Evolutionary conservation across 2,329 filamentous ascomycete genomes (phyloP), one percentile per base, ranked within the genome.

Genomic region (Botrytis pseudocinerea): DNA sequence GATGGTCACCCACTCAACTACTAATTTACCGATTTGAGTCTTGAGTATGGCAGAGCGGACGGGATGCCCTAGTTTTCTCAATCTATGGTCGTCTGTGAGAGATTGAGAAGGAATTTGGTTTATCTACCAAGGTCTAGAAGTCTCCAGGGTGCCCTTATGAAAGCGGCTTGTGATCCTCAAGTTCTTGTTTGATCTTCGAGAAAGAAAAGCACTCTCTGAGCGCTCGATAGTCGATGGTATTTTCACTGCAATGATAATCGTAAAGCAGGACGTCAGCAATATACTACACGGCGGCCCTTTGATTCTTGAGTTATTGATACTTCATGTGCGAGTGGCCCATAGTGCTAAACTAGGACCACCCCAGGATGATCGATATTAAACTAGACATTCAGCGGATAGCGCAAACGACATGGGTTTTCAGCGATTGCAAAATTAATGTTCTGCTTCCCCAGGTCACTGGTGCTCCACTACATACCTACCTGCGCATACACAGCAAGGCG

Each of bases 1-100:
- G 59, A 70, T 70, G 68, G 68, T 70, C 68, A 70, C 68, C 68
- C 68, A 70, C 68, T 70, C 59, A 70, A 70, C 54, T 70, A 70
- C 68, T 70, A 48, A 63, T 63, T 63, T 70, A 63, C 54, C 68
- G 68, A 70, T 70, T 63, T 61, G 59, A 60, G 51, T 40, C 68
- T 70, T 70, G 59, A 61, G 68, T 46, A 70, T 70, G 68, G 68
- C 68, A 70, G 68, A 70, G 68, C 68, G 68, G 68, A 70, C 68
- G 68, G 68, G 68, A 70, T 70, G 68, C 68, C 68, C 68, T 61
- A 68, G 8, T 57, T 42, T 57, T 48, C 65, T 68, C 65, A 68
- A 57, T 68, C 65, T 68, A 57, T 68, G 65, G 65, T 57, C 48
- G 65, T 68, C 57, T 57, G 65, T 68, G 38, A 4, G 4, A 44